Conservation (phyloP, 2,329 filamentous ascomycete species). For the Calonectria hawksworthii region DNA sequence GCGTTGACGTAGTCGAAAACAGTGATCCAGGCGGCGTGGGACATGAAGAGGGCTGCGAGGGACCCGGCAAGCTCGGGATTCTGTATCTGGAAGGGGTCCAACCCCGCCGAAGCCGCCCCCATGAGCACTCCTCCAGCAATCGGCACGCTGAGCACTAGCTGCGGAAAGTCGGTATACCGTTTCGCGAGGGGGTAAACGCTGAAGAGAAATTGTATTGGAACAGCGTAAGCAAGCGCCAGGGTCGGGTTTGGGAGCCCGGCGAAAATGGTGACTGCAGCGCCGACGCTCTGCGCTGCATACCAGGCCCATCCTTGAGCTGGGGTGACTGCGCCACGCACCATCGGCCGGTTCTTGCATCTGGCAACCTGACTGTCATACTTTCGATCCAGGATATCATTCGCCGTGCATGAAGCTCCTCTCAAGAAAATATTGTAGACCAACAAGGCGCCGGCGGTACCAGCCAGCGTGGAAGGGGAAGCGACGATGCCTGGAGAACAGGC, state of each 20-base stretch:
- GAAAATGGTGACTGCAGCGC: not conserved
- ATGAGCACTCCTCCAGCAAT: not conserved
- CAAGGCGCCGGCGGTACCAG: not conserved
- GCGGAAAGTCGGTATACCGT: not conserved
- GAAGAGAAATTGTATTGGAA: not conserved
- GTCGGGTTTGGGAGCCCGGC: not conserved
- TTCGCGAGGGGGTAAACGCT: not conserved
- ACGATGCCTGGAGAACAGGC: not conserved
- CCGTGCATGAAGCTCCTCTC: not conserved
- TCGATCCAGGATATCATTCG: not conserved
- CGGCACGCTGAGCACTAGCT: not conserved
- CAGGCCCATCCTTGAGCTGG: not conserved
- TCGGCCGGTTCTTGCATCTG: not conserved
- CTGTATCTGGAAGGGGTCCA: not conserved
- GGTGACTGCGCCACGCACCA: not conserved
- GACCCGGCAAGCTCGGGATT: not conserved
- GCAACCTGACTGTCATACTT: not conserved
- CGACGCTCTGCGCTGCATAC: not conserved
- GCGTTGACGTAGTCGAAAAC: not conserved
- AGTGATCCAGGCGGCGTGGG: not conserved
- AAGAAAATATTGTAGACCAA: not conserved
- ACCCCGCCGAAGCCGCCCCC: not conserved
- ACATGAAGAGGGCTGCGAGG: not conserved
- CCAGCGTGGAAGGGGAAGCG: not conserved
- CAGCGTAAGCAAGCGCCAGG: not conserved